phyloP scores from a whole-genome alignment of 2,329 filamentous ascomycete species.

The Paracorniculantispora psalliotae region DNA sequence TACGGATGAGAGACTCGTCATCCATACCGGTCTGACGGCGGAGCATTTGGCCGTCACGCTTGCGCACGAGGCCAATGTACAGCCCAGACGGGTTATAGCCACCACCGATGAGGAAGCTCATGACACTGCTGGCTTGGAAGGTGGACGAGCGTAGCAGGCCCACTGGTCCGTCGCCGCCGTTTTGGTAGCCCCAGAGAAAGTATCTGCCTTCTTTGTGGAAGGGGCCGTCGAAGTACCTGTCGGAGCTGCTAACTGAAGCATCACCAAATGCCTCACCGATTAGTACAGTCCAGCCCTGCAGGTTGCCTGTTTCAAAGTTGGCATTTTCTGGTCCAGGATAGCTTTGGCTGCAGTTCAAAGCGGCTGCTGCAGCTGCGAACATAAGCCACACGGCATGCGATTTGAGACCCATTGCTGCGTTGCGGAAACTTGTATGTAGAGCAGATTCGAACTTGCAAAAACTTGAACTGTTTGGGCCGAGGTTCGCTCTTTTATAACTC shows the following conservation, averaged over 20 bases:
- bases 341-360: neutral
- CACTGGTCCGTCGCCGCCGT: constrained; percentile 23
- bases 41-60: constrained; percentile 21
- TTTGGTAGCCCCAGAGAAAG: constrained; percentile 23
- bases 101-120: constrained; percentile 28
- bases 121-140: constrained; percentile 24
- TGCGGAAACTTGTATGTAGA: neutral
- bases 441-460: neutral
- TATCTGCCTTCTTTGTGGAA: constrained; percentile 22
- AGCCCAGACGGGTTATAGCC: constrained; percentile 27
- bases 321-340: constrained; percentile 19
- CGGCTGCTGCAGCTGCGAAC: neutral
- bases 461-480: neutral
- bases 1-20: constrained; percentile 26
- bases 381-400: neutral
- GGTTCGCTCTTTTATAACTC: neutral
- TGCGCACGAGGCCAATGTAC: constrained; percentile 25
- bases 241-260: constrained; percentile 19
- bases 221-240: constrained; percentile 25
- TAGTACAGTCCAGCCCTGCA: constrained; percentile 25
- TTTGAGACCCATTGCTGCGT: neutral
- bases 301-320: constrained; percentile 22
- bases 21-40: constrained; percentile 26
- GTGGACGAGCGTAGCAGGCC: constrained; percentile 24
- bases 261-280: constrained; percentile 22